These are phyloP conservation scores for Delonix regia DNA, from an alignment of 306 rosid genomes.

Conservation along the genomic window DNA sequence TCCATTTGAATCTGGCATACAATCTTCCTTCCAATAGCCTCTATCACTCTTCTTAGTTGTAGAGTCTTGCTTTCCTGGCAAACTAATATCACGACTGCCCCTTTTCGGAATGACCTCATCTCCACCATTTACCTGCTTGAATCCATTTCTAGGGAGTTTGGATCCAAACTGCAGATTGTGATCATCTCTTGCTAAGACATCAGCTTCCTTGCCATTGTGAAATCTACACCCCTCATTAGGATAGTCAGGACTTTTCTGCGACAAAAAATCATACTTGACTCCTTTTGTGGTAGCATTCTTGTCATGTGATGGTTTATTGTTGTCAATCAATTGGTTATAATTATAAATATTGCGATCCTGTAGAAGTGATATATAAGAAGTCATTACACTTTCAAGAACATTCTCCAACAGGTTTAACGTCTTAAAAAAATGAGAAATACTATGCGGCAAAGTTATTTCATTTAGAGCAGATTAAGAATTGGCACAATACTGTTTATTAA, in stretches of 20 bases:
- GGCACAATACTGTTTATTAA: neutral
- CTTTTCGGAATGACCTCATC: constrained; percentile 48
- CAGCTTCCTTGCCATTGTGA: constrained; percentile 48
- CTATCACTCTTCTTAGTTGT: constrained; percentile 49
- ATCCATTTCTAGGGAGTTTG: constrained; percentile 47
- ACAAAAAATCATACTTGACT: constrained; percentile 45
- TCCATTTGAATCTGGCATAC: constrained; percentile 49
- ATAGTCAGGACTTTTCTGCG: constrained; percentile 37
- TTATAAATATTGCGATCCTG: constrained; percentile 60
- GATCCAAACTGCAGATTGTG: constrained; percentile 45
- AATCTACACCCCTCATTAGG: constrained; percentile 45
- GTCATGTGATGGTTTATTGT: constrained; percentile 41
- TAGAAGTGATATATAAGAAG: constrained; percentile 40
- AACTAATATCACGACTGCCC: constrained; percentile 41
- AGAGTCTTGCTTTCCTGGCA: constrained; percentile 50
- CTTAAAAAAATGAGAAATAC: constrained; percentile 8
- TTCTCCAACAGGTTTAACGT: constrained; percentile 15
- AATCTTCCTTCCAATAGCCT: constrained; percentile 46
- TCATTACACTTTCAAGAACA: constrained; percentile 9
- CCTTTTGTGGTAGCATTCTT: constrained; percentile 48
- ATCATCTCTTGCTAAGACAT: constrained; percentile 49
- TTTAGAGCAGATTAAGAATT: constrained; percentile 1
- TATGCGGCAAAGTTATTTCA: neutral
- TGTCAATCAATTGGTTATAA: constrained; percentile 34
- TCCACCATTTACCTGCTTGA: constrained; percentile 40